phyloP scores from a whole-genome alignment of 1,284 basidiomycete genomes.

The Stereum hirsutum region DNA sequence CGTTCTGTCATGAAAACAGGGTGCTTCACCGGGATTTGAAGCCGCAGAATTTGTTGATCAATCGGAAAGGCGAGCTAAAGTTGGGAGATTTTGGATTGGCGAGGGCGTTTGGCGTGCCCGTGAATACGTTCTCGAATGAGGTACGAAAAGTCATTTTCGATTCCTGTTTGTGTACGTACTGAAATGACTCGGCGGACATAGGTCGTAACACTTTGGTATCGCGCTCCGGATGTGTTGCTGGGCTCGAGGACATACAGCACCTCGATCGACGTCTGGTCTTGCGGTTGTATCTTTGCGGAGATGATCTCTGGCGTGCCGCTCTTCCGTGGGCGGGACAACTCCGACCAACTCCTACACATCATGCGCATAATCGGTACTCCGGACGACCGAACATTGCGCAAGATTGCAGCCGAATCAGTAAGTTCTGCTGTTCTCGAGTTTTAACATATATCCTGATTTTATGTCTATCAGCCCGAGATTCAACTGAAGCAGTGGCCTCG shows the following conservation, averaged over 20 bases:
- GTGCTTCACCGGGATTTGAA: constrained; percentile 97
- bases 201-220: constrained; percentile 99
- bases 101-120: constrained; percentile 91
- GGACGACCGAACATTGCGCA: constrained; percentile 80
- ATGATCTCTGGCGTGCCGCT: constrained; percentile 97
- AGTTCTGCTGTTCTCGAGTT: constrained; percentile 21
- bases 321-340: constrained; percentile 96
- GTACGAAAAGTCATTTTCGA: too few relatives aligned
- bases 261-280: constrained; percentile 98
- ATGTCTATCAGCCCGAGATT: constrained; percentile 71
- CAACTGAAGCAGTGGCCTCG: constrained; percentile 83
- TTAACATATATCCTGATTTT: background rate
- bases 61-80: constrained; percentile 95
- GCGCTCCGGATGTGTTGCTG: constrained; percentile 95
- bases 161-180: constrained; percentile 1
- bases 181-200: constrained; percentile 18
- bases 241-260: constrained; percentile 98
- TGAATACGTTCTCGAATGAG: constrained; percentile 96
- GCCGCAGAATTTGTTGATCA: constrained; percentile 96
- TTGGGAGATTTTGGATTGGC: constrained; percentile 95
- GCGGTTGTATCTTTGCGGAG: constrained; percentile 98
- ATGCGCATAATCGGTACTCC: constrained; percentile 97
- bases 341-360: constrained; percentile 96
- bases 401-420: constrained; percentile 89
- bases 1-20: constrained; percentile 98